These are phyloP conservation scores for Cucurbita moschata DNA, from an alignment of 306 rosid genomes.

Conservation along the genomic window DNA sequence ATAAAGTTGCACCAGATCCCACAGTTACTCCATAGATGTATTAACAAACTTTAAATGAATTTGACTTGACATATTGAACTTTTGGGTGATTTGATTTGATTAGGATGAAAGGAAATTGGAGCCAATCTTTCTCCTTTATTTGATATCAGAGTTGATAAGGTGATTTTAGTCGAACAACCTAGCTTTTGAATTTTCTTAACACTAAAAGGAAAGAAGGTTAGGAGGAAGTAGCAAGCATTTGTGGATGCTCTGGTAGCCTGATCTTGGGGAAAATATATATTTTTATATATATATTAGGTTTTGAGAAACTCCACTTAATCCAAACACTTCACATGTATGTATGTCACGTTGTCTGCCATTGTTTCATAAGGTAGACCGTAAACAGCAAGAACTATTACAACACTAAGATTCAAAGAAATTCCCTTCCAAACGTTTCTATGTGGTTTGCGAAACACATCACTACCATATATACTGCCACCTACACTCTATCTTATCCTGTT, in stretches of 20 bases:
- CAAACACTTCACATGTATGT: slow-evolving; percentile 1
- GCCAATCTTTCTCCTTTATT: neutral
- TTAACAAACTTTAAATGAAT: neutral
- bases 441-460: slow-evolving; percentile 1
- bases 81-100: slow-evolving; percentile 2
- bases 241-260: neutral
- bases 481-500: slow-evolving; percentile 1
- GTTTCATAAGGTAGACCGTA: neutral
- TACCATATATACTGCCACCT: neutral
- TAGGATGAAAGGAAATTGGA: neutral
- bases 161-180: neutral
- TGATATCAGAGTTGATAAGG: neutral
- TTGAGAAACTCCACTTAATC: neutral
- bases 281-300: neutral
- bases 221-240: neutral
- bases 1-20: neutral
- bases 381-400: slow-evolving; percentile 5
- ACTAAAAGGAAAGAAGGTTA: neutral
- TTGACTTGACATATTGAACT: neutral
- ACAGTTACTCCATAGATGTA: neutral
- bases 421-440: neutral
- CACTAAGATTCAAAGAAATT: neutral
- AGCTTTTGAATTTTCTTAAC: neutral
- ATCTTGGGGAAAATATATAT: neutral
- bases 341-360: slow-evolving; percentile 6